Evolutionary conservation across 106 monocot genomes (phyloP).

Genomic region (Dendrobium catenatum): DNA sequence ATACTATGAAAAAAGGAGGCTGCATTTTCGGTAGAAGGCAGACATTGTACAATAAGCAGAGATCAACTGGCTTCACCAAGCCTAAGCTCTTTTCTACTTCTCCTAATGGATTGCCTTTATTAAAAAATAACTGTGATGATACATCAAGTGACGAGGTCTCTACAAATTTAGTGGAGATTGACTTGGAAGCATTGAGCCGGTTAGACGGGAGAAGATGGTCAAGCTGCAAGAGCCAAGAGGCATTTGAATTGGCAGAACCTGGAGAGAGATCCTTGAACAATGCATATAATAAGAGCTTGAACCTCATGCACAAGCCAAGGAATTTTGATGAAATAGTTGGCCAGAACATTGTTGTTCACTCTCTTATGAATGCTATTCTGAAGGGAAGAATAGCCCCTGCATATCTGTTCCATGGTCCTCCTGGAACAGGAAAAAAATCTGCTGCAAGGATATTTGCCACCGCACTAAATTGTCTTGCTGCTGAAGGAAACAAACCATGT

Average conservation of each 20-base stretch:
- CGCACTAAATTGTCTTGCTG: slow-evolving; percentile 58
- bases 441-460: slow-evolving; percentile 60
- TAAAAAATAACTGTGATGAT: slow-evolving; percentile 42
- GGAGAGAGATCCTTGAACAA: slow-evolving; percentile 18
- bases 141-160: slow-evolving; percentile 63
- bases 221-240: slow-evolving; percentile 78
- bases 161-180: slow-evolving; percentile 78
- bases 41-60: slow-evolving; percentile 33
- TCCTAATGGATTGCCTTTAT: slow-evolving; percentile 49
- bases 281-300: slow-evolving; percentile 40
- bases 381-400: slow-evolving; percentile 60
- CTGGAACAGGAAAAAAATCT: slow-evolving; percentile 68
- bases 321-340: slow-evolving; percentile 64
- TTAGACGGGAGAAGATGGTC: slow-evolving; percentile 93
- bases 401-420: slow-evolving; percentile 71
- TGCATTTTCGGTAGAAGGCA: slow-evolving; percentile 62
- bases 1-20: slow-evolving; percentile 62
- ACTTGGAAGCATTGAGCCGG: slow-evolving; percentile 74
- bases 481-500: slow-evolving; percentile 53
- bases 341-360: slow-evolving; percentile 65
- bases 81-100: slow-evolving; percentile 29
- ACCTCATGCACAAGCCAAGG: slow-evolving; percentile 43
- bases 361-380: slow-evolving; percentile 46
- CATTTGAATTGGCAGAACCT: slow-evolving; percentile 21
- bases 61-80: slow-evolving; percentile 27